Percentiles rank a stretch among this genome's conserved stretches.
Evolutionary conservation across 2,329 filamentous ascomycete genomes (phyloP).

Genomic region (Fusarium pininemorale): DNA sequence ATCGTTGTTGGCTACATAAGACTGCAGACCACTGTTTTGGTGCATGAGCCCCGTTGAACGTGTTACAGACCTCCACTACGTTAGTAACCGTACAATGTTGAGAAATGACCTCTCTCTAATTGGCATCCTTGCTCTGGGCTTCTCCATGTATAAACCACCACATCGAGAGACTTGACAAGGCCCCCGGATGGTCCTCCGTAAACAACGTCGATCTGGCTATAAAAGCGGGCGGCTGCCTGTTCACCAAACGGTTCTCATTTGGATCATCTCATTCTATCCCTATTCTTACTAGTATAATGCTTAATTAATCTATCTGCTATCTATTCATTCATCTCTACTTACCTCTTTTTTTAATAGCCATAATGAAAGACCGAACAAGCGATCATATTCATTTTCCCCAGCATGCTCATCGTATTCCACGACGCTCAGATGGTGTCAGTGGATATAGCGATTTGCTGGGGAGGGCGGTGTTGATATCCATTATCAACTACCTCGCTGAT

Average conservation of each 20-base stretch:
- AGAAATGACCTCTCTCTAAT: conserved; percentile 19
- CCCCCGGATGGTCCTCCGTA: not conserved
- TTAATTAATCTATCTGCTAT: not conserved
- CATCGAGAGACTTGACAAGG: conserved; percentile 1
- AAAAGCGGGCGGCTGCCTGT: not conserved
- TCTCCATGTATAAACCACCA: conserved; percentile 30
- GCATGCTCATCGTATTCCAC: conserved; percentile 25
- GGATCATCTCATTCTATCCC: not conserved
- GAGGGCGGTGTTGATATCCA: conserved; percentile 31
- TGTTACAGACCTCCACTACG: conserved; percentile 11
- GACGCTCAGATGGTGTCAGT: conserved; percentile 15
- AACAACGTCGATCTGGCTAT: conserved; percentile 2
- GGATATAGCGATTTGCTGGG: conserved; percentile 25
- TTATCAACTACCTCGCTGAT: conserved; percentile 32
- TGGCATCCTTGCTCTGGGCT: conserved; percentile 7
- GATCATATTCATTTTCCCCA: conserved; percentile 29
- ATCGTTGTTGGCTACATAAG: conserved; percentile 20
- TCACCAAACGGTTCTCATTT: not conserved
- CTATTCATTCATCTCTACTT: not conserved
- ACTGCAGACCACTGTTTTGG: conserved; percentile 22
- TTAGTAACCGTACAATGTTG: conserved; percentile 7
- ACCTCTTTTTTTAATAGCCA: conserved; percentile 14
- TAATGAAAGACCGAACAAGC: conserved; percentile 28
- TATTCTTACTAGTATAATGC: conserved; percentile 8
- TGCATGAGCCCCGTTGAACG: conserved; percentile 9